These are phyloP conservation scores for Phytopythium kandeliae DNA, from an alignment of 352 stramenopile genomes.

Conservation along the genomic window DNA sequence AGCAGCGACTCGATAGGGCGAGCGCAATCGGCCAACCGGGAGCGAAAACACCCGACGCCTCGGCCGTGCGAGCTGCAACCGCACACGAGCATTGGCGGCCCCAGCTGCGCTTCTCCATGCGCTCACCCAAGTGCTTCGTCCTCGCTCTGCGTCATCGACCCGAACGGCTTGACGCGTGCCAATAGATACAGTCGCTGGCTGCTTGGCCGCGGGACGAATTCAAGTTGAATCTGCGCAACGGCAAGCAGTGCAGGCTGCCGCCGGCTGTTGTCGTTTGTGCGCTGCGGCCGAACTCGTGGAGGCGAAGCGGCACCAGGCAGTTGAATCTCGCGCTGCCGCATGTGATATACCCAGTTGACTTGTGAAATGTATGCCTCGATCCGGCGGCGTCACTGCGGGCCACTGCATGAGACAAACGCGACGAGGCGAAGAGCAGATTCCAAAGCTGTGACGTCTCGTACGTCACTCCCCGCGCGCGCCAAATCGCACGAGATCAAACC, in stretches of 20 bases:
- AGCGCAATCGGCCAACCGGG: too few species aligned
- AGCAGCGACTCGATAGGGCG: too few species aligned
- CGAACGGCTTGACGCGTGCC: too few species aligned
- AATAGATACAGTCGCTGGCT: background rate
- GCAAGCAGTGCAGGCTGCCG: background rate
- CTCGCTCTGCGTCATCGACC: too few species aligned
- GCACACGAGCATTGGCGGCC: too few species aligned
- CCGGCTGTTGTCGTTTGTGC: too few species aligned
- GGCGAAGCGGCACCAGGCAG: too few species aligned
- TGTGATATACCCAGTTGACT: conserved; percentile 8
- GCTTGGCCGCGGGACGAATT: conserved; percentile 5
- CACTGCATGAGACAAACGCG: conserved; percentile 1
- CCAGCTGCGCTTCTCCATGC: too few species aligned
- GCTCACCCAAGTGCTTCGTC: too few species aligned
- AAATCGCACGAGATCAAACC: conserved; percentile 1
- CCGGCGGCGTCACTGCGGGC: background rate
- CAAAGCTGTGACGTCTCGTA: conserved; percentile 6
- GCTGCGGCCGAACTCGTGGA: too few species aligned
- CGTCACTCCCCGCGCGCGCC: conserved; percentile 14
- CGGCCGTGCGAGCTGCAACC: background rate
- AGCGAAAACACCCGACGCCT: too few species aligned
- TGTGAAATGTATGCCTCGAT: background rate
- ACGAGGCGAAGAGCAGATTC: background rate
- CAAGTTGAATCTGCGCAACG: conserved; percentile 5
- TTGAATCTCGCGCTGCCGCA: conserved; percentile 5